phyloP scores from a whole-genome alignment of 2,329 filamentous ascomycete genomes.

The Fusarium chuoi region DNA sequence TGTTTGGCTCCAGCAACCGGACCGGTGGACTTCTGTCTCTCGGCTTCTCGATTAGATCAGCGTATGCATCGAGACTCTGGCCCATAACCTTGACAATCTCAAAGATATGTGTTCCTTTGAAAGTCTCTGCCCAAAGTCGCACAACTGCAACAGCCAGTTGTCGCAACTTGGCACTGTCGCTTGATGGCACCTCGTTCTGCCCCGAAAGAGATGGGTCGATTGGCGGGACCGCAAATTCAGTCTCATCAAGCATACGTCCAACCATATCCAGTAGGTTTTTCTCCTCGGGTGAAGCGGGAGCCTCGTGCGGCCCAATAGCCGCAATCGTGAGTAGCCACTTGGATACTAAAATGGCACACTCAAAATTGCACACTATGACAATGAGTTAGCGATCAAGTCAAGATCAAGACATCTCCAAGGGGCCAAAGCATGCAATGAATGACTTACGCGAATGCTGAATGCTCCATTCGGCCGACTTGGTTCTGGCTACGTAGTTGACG shows the following conservation, averaged over 20 bases:
- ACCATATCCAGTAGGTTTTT: constrained; percentile 65
- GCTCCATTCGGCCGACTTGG: constrained; percentile 71
- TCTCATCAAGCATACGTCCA: constrained; percentile 69
- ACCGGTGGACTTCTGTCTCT: constrained; percentile 54
- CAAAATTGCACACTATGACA: constrained; percentile 65
- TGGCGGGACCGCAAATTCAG: constrained; percentile 67
- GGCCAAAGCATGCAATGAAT: constrained; percentile 19
- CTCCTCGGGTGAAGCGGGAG: constrained; percentile 63
- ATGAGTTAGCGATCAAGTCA: constrained; percentile 26
- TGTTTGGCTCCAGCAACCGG: constrained; percentile 37
- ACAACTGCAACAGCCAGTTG: constrained; percentile 68
- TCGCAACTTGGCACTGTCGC: constrained; percentile 62
- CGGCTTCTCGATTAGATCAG: constrained; percentile 66
- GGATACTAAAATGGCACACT: constrained; percentile 69
- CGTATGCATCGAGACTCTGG: constrained; percentile 65
- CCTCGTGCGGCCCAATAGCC: constrained; percentile 61
- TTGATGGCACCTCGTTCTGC: constrained; percentile 56
- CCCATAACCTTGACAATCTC: constrained; percentile 69
- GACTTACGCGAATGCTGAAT: constrained; percentile 69
- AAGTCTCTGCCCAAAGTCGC: constrained; percentile 69
- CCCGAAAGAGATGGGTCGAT: constrained; percentile 65
- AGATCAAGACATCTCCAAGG: neutral
- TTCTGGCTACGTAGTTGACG: constrained; percentile 70
- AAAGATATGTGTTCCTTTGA: constrained; percentile 70
- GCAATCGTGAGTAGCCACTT: constrained; percentile 69